A percentile compares a stretch with the other conserved stretches of the same genome.
Evolutionary conservation across 2,329 filamentous ascomycete species (phyloP).

Genomic region (Cladophialophora psammophila): DNA sequence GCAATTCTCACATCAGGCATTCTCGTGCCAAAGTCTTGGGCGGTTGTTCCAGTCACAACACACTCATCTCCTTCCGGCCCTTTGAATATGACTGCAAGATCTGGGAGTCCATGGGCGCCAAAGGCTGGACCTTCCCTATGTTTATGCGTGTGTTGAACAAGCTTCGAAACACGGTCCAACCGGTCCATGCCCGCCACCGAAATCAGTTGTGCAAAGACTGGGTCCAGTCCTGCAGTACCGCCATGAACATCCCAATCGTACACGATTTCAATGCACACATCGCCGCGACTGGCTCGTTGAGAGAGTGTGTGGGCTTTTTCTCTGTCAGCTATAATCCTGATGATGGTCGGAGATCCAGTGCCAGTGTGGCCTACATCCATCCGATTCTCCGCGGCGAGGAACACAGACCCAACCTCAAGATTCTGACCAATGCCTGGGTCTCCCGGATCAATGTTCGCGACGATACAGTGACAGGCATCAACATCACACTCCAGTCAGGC

Average conservation of each 20-base stretch:
- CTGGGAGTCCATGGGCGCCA: conserved; percentile 82
- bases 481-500: conserved; percentile 70
- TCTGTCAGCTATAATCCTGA: conserved; percentile 91
- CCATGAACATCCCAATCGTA: conserved; percentile 80
- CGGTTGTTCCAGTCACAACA: conserved; percentile 93
- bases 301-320: conserved; percentile 85
- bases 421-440: conserved; percentile 89
- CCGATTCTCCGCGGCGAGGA: conserved; percentile 85
- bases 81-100: conserved; percentile 87
- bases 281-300: conserved; percentile 72
- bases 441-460: conserved; percentile 74
- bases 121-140: conserved; percentile 85
- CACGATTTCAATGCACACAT: conserved; percentile 89
- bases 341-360: conserved; percentile 81
- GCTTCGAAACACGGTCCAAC: conserved; percentile 87
- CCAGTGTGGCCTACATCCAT: conserved; percentile 91
- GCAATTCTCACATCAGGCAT: conserved; percentile 90
- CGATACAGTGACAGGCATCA: conserved; percentile 75
- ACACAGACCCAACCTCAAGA: conserved; percentile 80
- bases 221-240: conserved; percentile 79
- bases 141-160: conserved; percentile 84
- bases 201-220: conserved; percentile 94
- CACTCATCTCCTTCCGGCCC: conserved; percentile 88
- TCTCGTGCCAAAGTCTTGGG: conserved; percentile 91
- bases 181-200: conserved; percentile 81